Evolutionary conservation across 139 green algal species (phyloP).

Genomic region (Ettlia oleoabundans): DNA sequence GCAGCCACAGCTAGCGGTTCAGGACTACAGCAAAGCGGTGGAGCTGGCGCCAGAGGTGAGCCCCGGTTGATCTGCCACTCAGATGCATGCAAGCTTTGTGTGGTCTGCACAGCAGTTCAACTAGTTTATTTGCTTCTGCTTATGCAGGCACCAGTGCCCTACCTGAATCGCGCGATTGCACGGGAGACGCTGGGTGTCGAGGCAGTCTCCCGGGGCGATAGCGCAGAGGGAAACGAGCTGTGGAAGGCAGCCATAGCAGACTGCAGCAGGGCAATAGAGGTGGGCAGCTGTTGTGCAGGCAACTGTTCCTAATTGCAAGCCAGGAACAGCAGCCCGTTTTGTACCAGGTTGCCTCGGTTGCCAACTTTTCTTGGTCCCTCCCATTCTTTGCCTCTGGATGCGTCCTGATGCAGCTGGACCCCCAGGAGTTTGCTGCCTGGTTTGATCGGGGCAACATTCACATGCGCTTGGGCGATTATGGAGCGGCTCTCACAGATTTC

Average conservation of each 20-base stretch:
- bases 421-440: slow-evolving; percentile 42
- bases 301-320: no score
- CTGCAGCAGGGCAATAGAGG: slow-evolving; percentile 23
- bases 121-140: no score
- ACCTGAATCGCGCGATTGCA: slow-evolving; percentile 36
- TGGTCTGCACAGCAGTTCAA: background rate
- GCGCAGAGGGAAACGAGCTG: background rate
- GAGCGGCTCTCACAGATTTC: slow-evolving; percentile 19
- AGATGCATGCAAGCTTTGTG: no score
- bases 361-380: no score
- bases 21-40: slow-evolving; percentile 34
- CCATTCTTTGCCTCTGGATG: background rate
- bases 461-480: slow-evolving; percentile 37
- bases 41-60: slow-evolving; percentile 30
- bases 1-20: slow-evolving; percentile 5
- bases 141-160: slow-evolving; percentile 38
- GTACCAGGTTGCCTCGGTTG: no score
- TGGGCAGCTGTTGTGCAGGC: background rate
- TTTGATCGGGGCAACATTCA: slow-evolving; percentile 45
- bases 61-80: no score
- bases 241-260: slow-evolving; percentile 26
- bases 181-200: slow-evolving; percentile 35
- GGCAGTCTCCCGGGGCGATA: background rate
- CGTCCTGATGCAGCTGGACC: background rate
- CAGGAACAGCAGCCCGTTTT: no score